These are phyloP conservation scores for Gilbertella persicaria DNA, from an alignment of 371 early-diverging fungal species.

Conservation along the genomic window DNA sequence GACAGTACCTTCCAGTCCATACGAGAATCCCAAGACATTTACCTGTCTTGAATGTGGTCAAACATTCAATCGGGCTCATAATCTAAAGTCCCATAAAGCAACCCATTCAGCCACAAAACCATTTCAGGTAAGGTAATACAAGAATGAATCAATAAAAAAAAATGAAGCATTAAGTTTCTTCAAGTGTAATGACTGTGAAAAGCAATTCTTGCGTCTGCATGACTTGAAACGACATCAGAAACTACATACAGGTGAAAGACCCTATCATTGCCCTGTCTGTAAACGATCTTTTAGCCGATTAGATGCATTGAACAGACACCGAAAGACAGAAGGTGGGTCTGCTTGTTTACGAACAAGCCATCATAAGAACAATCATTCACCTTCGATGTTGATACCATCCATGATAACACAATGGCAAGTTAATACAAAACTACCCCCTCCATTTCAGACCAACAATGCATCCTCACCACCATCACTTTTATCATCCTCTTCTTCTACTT, in stretches of 20 bases:
- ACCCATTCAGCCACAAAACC: conserved; percentile 49
- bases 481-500: not conserved
- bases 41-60: conserved; percentile 42
- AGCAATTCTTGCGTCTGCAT: conserved; percentile 68
- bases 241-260: conserved; percentile 76
- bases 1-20: not conserved
- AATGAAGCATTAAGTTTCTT: too few species aligned
- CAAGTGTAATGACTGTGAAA: conserved; percentile 46
- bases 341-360: conserved; percentile 6
- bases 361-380: conserved; percentile 1
- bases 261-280: conserved; percentile 54
- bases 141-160: not conserved
- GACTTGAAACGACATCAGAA: conserved; percentile 78
- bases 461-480: conserved; percentile 9
- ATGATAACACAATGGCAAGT: conserved; percentile 32
- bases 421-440: conserved; percentile 9
- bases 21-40: conserved; percentile 5
- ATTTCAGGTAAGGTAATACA: conserved; percentile 36
- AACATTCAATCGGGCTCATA: conserved; percentile 49
- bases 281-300: conserved; percentile 64
- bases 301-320: conserved; percentile 75
- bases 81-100: conserved; percentile 48
- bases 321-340: conserved; percentile 61
- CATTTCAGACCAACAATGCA: conserved; percentile 1
- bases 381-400: conserved; percentile 23